Evolutionary conservation across 2,329 filamentous ascomycete species (phyloP), one percentile per base, ranked within the genome.

Genomic region (Exophiala xenobiotica): DNA sequence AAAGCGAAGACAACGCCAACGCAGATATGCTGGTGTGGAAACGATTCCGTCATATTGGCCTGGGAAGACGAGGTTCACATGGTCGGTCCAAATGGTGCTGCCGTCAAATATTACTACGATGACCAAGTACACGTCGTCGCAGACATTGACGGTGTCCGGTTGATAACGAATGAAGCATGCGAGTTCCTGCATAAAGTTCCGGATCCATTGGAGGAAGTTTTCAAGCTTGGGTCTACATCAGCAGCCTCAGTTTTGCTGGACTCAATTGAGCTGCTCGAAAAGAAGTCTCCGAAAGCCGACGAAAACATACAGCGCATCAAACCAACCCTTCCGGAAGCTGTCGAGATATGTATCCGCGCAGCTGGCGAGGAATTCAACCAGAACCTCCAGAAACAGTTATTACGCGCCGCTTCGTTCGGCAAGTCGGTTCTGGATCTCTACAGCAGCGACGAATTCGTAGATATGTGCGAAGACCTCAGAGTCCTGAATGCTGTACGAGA

Each of bases 51-150:
- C 3, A 82, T 96, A 22, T 83, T 99, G 62, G 91, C 91, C 0
- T 99, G 93, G 93, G 93, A 97, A 65, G 93, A 99, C 65, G 93
- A 99, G 68, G 86, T 99, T 3, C 93, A 96, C 65, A 79, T 99
- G 22, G 87, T 99, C 54, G 93, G 92, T 0, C 90, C 90, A 0
- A 87, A 85, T 29, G 89, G 89, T 37, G 81, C 87, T 7, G 84
- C 87, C 4, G 83, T 79, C 23, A 84, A 79, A 69, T 80, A 90
- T 68, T 92, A 90, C 62, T 97, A 97, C 68, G 90, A 97, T 64
- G 88, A 86, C 6, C 85, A 89, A 57, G 87, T 99, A 9, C 93
- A 97, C 68, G 79, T 97, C 2, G 77, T 96, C 35, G 86, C 90
- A 12, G 91, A 95, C 76, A 78, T 80, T 55, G 93, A 99, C 65